Conservation (phyloP, 2,329 filamentous ascomycete genomes). For the Didymella glomerata region DNA sequence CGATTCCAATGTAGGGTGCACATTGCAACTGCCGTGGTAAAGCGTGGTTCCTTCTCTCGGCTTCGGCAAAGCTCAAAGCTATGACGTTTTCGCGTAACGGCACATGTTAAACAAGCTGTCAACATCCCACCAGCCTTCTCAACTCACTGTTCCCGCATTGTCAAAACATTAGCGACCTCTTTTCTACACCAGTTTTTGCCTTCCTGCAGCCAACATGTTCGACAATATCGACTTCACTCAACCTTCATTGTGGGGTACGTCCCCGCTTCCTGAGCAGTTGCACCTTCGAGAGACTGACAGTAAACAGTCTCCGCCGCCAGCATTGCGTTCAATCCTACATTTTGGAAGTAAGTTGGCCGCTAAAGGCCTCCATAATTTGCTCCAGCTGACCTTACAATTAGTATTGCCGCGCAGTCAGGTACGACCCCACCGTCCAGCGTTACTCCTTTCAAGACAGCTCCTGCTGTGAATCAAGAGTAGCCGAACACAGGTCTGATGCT, state of each 20-base stretch:
- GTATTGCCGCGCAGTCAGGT: conserved; percentile 86
- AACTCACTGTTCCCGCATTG: background rate
- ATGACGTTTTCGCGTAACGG: conserved; percentile 42
- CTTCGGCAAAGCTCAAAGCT: conserved; percentile 28
- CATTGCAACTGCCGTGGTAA: background rate
- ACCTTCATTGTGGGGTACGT: conserved; percentile 59
- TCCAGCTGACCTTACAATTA: conserved; percentile 49
- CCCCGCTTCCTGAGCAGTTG: background rate
- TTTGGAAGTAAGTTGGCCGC: conserved; percentile 82
- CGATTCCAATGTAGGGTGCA: background rate
- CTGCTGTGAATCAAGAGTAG: background rate
- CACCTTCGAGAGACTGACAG: conserved; percentile 7
- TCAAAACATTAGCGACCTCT: background rate
- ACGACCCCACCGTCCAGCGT: conserved; percentile 35
- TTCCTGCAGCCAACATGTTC: conserved; percentile 29
- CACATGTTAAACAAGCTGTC: conserved; percentile 35
- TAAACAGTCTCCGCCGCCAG: conserved; percentile 76
- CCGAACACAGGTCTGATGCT: conserved; percentile 14
- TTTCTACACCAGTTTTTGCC: background rate
- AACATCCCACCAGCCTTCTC: conserved; percentile 26
- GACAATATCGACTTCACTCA: conserved; percentile 55
- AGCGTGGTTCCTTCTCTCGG: background rate
- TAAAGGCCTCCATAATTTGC: background rate
- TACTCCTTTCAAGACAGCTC: background rate
- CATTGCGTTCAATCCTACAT: conserved; percentile 96